These are phyloP conservation scores for Pascua sp. DNA, from an alignment of 1,284 basidiomycete species.

Conservation along the genomic window DNA sequence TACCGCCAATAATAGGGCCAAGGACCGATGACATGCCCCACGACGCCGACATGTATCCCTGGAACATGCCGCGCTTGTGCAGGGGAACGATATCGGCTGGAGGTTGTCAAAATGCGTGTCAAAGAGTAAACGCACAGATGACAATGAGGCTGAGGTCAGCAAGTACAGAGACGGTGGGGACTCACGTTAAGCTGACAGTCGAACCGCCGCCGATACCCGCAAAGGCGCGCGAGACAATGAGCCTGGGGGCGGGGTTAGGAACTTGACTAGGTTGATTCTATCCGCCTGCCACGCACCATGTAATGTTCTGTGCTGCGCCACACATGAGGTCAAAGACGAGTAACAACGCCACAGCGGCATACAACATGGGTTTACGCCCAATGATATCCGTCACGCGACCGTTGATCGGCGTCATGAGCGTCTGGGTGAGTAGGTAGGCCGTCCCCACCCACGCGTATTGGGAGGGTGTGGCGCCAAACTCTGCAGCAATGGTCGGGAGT, in stretches of 20 bases:
- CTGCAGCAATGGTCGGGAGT: conserved; percentile 30
- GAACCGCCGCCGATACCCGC: conserved; percentile 42
- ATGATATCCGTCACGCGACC: conserved; percentile 38
- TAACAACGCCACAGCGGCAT: conserved; percentile 22
- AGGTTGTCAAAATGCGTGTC: not conserved
- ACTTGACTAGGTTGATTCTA: not conserved
- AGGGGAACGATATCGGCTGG: conserved; percentile 40
- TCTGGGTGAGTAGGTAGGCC: conserved; percentile 27
- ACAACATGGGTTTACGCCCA: conserved; percentile 33
- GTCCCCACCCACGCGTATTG: conserved; percentile 39
- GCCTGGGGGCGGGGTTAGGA: not conserved
- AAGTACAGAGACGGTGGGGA: not conserved
- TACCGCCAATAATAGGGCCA: conserved; percentile 49
- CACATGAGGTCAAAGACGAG: conserved; percentile 29
- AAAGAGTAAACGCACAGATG: conserved; percentile 9
- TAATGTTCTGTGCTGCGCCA: conserved; percentile 40
- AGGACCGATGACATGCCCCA: conserved; percentile 50
- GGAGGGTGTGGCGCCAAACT: conserved; percentile 29
- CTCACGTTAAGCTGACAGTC: conserved; percentile 25
- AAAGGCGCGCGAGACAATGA: conserved; percentile 37
- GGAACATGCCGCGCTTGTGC: conserved; percentile 45
- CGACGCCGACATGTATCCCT: conserved; percentile 46
- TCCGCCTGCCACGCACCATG: conserved; percentile 12
- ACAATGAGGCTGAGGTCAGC: conserved; percentile 3
- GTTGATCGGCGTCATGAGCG: conserved; percentile 31